A percentile compares a stretch with the other conserved stretches of the same genome.
These are phyloP conservation scores for Beauveria sp. DNA, from an alignment of 2,329 filamentous ascomycete species.

Conservation along the genomic window DNA sequence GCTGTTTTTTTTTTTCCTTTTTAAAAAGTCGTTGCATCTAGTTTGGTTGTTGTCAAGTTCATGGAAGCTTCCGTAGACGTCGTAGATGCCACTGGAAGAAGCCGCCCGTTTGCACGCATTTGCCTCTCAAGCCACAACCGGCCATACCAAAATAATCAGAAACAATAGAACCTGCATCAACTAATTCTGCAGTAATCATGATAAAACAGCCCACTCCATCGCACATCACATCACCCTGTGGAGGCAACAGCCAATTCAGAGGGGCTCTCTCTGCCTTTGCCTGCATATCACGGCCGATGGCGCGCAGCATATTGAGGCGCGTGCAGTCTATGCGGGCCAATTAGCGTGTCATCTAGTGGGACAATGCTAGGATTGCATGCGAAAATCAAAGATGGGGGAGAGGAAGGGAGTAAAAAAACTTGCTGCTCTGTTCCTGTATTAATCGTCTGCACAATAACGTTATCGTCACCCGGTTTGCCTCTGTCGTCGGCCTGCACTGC, in stretches of 20 bases:
- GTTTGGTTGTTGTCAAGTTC: background rate
- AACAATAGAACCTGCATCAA: too few relatives aligned
- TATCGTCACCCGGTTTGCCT: too few relatives aligned
- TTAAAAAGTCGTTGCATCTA: too few relatives aligned
- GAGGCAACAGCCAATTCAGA: background rate
- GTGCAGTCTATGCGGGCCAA: background rate
- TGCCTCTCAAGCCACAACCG: too few relatives aligned
- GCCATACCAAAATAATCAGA: too few relatives aligned
- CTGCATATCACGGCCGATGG: slow-evolving; percentile 3
- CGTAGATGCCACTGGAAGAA: background rate
- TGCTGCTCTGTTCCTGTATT: background rate
- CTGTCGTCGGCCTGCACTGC: too few relatives aligned
- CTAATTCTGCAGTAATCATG: background rate
- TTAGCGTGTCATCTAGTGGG: background rate
- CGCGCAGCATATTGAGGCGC: slow-evolving; percentile 7
- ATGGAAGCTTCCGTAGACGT: background rate
- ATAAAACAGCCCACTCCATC: background rate
- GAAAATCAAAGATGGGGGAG: background rate
- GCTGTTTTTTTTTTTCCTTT: background rate
- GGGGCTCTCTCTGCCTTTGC: background rate
- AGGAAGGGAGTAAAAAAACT: background rate
- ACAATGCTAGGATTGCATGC: background rate
- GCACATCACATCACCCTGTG: background rate
- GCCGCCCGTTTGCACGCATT: too few relatives aligned
- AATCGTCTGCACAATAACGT: too few relatives aligned